Percentiles rank a stretch among this genome's conserved stretches.
These are phyloP conservation scores for Onygenales sp. DNA, from an alignment of 2,329 filamentous ascomycete species.

Conservation along the genomic window DNA sequence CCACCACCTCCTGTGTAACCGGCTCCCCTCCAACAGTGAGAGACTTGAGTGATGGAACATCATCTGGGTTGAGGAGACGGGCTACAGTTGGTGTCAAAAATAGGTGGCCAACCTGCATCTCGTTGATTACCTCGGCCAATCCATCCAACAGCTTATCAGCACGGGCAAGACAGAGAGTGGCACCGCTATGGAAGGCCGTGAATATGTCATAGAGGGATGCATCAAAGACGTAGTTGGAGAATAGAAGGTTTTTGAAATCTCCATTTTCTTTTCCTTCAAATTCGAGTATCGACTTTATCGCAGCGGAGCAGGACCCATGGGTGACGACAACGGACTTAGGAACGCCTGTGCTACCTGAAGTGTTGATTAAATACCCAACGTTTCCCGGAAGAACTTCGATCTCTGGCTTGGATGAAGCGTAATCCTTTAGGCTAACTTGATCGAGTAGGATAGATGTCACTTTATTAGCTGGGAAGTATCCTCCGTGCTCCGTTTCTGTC, in stretches of 20 bases:
- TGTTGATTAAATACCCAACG: conserved; percentile 70
- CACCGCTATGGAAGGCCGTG: conserved; percentile 67
- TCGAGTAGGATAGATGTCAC: background rate
- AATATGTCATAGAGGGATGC: conserved; percentile 86
- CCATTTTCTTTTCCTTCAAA: conserved; percentile 49
- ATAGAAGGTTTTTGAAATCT: conserved; percentile 8
- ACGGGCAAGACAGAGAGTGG: conserved; percentile 64
- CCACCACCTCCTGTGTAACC: conserved; percentile 60
- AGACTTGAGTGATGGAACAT: conserved; percentile 61
- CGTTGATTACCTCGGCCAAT: conserved; percentile 56
- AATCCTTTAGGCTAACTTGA: background rate
- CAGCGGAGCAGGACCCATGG: conserved; percentile 64
- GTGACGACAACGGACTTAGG: conserved; percentile 77
- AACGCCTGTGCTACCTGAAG: conserved; percentile 68
- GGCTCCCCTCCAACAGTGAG: conserved; percentile 74
- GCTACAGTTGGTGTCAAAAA: conserved; percentile 80
- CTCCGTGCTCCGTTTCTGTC: conserved; percentile 9
- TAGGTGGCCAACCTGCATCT: conserved; percentile 61
- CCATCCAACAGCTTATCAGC: conserved; percentile 67
- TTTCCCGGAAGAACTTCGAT: conserved; percentile 27
- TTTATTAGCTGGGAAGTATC: background rate
- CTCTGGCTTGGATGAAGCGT: background rate
- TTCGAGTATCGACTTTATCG: conserved; percentile 62
- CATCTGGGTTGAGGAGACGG: conserved; percentile 57
- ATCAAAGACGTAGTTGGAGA: conserved; percentile 76